Conservation (phyloP, 495 filamentous ascomycete genomes). For the Jackrogersella minutella region DNA sequence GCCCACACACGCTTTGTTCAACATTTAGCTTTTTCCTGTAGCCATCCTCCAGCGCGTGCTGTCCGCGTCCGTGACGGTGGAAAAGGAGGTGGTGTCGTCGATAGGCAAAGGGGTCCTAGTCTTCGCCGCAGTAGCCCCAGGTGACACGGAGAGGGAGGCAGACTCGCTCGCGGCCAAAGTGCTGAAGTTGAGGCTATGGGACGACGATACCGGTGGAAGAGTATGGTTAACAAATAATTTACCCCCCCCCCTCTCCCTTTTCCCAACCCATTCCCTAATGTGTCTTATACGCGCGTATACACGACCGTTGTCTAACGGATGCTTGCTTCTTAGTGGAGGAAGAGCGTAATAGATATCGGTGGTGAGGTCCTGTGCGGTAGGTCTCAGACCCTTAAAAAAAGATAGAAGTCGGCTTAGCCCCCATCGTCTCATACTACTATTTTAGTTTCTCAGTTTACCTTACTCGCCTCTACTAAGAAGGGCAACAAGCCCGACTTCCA, state of each 20-base stretch:
- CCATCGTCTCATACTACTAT: constrained; percentile 3
- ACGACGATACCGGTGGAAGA: constrained; percentile 72
- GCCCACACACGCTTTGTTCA: constrained; percentile 7
- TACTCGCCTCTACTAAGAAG: constrained; percentile 90
- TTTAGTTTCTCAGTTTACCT: constrained; percentile 96
- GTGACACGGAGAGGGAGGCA: constrained; percentile 88
- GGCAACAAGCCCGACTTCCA: constrained; percentile 96
- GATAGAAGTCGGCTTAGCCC: not conserved
- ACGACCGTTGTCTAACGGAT: constrained; percentile 22
- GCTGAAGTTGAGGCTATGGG: constrained; percentile 88
- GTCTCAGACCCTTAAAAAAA: constrained; percentile 33
- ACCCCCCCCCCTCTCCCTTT: constrained; percentile 13
- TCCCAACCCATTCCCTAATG: not conserved
- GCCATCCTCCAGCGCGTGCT: constrained; percentile 94
- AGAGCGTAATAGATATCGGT: constrained; percentile 81
- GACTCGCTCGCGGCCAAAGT: constrained; percentile 85
- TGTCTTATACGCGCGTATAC: constrained; percentile 15
- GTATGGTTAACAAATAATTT: too few species aligned
- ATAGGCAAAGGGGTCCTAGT: constrained; percentile 92
- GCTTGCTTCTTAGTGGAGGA: constrained; percentile 74
- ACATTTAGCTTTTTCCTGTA: constrained; percentile 48
- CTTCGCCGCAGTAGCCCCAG: constrained; percentile 87
- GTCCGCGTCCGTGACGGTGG: constrained; percentile 98
- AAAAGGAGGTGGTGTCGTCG: constrained; percentile 83
- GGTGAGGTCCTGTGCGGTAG: constrained; percentile 92